Conservation (phyloP, 2,329 filamentous ascomycete species). For the Microdochium nivale region DNA sequence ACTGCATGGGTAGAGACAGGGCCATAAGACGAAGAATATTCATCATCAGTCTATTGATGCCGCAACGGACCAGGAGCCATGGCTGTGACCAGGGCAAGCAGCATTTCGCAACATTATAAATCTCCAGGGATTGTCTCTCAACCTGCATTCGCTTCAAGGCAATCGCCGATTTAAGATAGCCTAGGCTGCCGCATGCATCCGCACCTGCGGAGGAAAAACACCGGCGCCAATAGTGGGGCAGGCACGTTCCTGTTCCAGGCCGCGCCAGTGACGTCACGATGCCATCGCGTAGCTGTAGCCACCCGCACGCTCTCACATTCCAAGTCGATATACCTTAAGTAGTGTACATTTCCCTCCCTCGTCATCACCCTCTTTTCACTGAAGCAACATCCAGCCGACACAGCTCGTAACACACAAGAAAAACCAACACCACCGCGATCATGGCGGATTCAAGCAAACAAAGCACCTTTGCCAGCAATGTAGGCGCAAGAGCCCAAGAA, state of each 20-base stretch:
- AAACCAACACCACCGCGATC: not conserved
- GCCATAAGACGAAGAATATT: too few relatives aligned
- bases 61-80: too few relatives aligned
- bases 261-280: not conserved
- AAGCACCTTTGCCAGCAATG: not conserved
- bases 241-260: not conserved
- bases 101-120: too few relatives aligned
- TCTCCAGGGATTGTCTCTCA: too few relatives aligned
- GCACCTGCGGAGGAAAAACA: not conserved
- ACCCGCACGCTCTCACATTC: too few relatives aligned
- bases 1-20: too few relatives aligned
- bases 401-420: not conserved
- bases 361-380: not conserved
- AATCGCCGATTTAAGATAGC: not conserved
- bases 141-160: too few relatives aligned
- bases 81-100: too few relatives aligned
- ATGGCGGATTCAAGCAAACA: not conserved
- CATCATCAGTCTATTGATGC: too few relatives aligned
- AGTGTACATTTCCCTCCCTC: not conserved
- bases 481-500: slow-evolving; percentile 1
- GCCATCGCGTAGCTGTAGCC: not conserved
- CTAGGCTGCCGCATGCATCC: not conserved
- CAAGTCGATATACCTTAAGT: too few relatives aligned
- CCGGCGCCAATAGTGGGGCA: not conserved
- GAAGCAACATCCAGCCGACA: not conserved